Conservation (phyloP, 345 rosid species). For the Balakata baccata region DNA sequence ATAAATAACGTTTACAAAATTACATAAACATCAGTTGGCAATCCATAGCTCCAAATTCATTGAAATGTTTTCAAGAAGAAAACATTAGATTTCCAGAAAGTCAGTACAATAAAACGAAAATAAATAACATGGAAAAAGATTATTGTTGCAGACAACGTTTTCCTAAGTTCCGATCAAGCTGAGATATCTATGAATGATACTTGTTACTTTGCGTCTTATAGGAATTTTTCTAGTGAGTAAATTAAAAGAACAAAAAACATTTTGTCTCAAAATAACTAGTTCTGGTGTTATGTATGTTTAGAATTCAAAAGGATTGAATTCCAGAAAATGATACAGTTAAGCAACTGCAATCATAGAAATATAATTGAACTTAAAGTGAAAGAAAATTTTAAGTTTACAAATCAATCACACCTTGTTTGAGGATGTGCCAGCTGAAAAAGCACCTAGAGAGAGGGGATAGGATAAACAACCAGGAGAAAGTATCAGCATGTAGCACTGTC, state of each 20-base stretch:
- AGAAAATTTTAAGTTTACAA: no score
- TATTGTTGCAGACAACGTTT: no score
- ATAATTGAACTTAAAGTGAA: no score
- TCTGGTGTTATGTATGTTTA: background rate
- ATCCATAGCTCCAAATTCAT: background rate
- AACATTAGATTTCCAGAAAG: background rate
- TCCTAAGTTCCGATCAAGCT: background rate
- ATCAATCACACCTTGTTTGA: no score
- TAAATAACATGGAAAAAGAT: background rate
- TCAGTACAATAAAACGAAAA: background rate
- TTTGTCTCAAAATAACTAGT: background rate
- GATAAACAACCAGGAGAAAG: no score
- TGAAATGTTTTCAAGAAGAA: background rate
- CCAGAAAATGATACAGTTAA: no score
- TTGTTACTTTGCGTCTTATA: background rate
- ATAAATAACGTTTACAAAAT: conserved; percentile 11
- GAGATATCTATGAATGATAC: background rate
- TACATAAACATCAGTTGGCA: background rate
- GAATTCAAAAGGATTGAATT: no score
- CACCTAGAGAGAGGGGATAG: no score
- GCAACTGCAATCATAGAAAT: no score
- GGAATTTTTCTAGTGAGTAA: background rate
- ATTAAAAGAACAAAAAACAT: background rate
- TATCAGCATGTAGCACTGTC: no score
- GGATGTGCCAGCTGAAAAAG: no score